Evolutionary conservation across 169 alveolate species (phyloP).

Genomic region (Plasmodium ovale): DNA sequence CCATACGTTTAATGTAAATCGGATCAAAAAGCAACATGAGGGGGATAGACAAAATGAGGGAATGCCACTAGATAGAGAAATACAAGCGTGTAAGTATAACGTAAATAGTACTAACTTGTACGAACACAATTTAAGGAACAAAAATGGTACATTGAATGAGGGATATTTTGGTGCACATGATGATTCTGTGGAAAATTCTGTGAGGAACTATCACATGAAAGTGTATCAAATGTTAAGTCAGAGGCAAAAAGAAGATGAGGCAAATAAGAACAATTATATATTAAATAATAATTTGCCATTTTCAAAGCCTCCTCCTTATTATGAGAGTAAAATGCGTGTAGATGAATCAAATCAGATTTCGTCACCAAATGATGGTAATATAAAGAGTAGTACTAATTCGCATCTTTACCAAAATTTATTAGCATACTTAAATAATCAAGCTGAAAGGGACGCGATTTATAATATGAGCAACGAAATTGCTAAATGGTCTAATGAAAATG

Average conservation of each 20-base stretch:
- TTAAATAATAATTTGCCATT: background rate
- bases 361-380: background rate
- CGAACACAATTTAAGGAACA: background rate
- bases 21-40: no score
- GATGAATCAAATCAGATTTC: background rate
- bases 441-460: background rate
- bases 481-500: background rate
- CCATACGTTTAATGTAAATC: no score
- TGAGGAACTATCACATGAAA: background rate
- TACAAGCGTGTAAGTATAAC: no score
- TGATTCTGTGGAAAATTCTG: background rate
- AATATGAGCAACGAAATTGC: background rate
- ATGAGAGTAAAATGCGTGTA: slow-evolving; percentile 1
- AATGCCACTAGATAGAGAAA: no score
- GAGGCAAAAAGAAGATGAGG: background rate
- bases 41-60: no score
- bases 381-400: background rate
- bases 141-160: background rate
- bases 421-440: background rate
- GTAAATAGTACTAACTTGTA: no score
- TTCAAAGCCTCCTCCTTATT: background rate
- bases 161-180: background rate
- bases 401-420: slow-evolving; percentile 9
- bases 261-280: background rate
- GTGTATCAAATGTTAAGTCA: background rate